A percentile compares a stretch with the other conserved stretches of the same genome.
phyloP scores from a whole-genome alignment of 306 rosid species.

The Malus fusca region DNA sequence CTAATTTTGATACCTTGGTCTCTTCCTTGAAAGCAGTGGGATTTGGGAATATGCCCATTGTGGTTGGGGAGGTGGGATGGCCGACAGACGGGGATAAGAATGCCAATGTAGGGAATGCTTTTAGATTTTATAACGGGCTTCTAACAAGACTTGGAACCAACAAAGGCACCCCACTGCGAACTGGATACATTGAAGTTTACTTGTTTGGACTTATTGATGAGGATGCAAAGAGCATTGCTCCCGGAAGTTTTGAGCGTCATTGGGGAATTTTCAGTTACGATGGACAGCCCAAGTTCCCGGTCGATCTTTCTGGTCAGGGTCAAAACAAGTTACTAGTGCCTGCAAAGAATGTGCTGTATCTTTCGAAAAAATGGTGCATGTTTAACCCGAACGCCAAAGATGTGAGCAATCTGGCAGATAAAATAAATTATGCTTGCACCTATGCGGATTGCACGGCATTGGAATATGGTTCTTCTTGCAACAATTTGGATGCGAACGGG shows the following conservation, averaged over 20 bases:
- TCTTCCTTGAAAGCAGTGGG: conserved; percentile 69
- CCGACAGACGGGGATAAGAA: conserved; percentile 97
- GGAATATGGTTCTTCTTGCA: conserved; percentile 91
- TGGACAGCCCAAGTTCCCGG: conserved; percentile 75
- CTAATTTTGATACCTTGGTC: conserved; percentile 87
- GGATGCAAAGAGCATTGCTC: conserved; percentile 81
- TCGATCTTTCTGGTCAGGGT: conserved; percentile 77
- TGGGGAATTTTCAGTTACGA: conserved; percentile 89
- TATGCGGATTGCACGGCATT: conserved; percentile 76
- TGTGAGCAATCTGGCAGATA: conserved; percentile 67
- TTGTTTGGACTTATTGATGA: conserved; percentile 82
- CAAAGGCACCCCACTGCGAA: conserved; percentile 75
- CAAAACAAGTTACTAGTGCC: conserved; percentile 55
- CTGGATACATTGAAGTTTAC: conserved; percentile 78
- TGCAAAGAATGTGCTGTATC: conserved; percentile 65
- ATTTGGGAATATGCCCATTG: conserved; percentile 49
- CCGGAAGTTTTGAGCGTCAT: conserved; percentile 86
- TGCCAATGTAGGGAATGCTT: conserved; percentile 62
- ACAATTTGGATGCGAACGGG: conserved; percentile 69
- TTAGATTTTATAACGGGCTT: conserved; percentile 78
- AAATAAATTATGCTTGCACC: conserved; percentile 73
- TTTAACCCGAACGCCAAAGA: conserved; percentile 82
- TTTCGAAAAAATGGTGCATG: conserved; percentile 64
- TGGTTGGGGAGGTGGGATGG: conserved; percentile 99
- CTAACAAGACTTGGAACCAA: conserved; percentile 58